Evolutionary conservation across 495 filamentous ascomycete genomes (phyloP).

Genomic region (Thozetella sp.): DNA sequence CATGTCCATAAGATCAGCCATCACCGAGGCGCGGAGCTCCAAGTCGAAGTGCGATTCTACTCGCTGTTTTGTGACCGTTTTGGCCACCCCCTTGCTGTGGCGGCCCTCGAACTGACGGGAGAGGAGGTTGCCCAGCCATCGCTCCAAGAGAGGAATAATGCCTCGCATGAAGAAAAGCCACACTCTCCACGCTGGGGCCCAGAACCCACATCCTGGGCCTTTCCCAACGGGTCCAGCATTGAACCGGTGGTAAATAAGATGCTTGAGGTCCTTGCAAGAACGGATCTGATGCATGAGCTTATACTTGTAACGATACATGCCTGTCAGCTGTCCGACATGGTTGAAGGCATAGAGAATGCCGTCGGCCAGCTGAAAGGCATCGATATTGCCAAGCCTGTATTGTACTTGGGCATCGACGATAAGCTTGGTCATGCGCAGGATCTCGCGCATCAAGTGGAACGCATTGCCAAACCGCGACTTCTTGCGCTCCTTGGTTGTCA

Average conservation of each 20-base stretch:
- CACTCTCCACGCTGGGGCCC: constrained; percentile 98
- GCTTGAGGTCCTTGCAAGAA: constrained; percentile 98
- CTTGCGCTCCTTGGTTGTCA: constrained; percentile 99
- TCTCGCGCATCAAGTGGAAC: constrained; percentile 99
- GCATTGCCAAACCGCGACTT: constrained; percentile 99
- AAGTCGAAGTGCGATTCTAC: constrained; percentile 99
- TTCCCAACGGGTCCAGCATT: constrained; percentile 98
- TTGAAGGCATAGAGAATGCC: constrained; percentile 99
- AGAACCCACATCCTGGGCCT: constrained; percentile 98
- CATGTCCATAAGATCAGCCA: constrained; percentile 99
- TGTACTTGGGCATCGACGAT: constrained; percentile 99
- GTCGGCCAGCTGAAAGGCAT: constrained; percentile 98
- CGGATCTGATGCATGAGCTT: constrained; percentile 99
- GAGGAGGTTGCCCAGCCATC: constrained; percentile 96
- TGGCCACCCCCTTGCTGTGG: constrained; percentile 98
- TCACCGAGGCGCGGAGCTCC: constrained; percentile 95
- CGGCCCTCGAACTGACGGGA: constrained; percentile 98
- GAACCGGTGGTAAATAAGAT: constrained; percentile 99
- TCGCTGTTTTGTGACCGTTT: constrained; percentile 98
- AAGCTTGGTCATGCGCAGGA: constrained; percentile 94
- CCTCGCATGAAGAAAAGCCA: constrained; percentile 99
- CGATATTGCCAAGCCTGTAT: constrained; percentile 96
- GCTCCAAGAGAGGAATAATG: constrained; percentile 93
- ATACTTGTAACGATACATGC: constrained; percentile 99
- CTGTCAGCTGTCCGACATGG: constrained; percentile 97